Evolutionary conservation across 306 rosid genomes (phyloP).

Genomic region (Trichosanthes truncata): DNA sequence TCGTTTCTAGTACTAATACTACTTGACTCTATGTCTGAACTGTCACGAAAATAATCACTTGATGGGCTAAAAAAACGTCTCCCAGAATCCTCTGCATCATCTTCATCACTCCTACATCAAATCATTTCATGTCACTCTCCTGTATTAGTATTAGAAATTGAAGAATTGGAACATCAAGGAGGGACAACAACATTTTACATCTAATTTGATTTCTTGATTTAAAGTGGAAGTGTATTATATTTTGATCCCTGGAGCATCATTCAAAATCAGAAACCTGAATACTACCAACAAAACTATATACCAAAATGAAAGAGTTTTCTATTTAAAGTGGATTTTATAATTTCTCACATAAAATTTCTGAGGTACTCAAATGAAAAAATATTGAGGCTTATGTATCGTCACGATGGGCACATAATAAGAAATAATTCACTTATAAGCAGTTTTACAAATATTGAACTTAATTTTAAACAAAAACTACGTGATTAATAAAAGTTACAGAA

Average conservation of each 20-base stretch:
- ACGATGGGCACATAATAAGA: not conserved
- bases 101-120: conserved; percentile 66
- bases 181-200: not conserved
- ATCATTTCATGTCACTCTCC: not conserved
- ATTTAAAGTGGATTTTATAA: not conserved
- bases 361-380: not conserved
- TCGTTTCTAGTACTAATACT: conserved; percentile 72
- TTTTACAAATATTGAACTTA: not conserved
- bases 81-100: conserved; percentile 56
- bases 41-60: conserved; percentile 56
- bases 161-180: not conserved
- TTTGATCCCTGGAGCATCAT: not conserved
- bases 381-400: not conserved
- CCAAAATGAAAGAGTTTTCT: not conserved
- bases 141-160: not conserved
- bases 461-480: not conserved
- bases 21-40: conserved; percentile 61
- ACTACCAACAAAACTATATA: not conserved
- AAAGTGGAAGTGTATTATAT: not conserved
- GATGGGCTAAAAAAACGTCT: conserved; percentile 59
- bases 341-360: not conserved
- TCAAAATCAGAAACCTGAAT: not conserved
- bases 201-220: not conserved
- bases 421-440: not conserved
- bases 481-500: not conserved